Percentiles rank a stretch among this genome's conserved stretches.
phyloP scores from a whole-genome alignment of 2,329 filamentous ascomycete species.

The Cercospora brassicicola region DNA sequence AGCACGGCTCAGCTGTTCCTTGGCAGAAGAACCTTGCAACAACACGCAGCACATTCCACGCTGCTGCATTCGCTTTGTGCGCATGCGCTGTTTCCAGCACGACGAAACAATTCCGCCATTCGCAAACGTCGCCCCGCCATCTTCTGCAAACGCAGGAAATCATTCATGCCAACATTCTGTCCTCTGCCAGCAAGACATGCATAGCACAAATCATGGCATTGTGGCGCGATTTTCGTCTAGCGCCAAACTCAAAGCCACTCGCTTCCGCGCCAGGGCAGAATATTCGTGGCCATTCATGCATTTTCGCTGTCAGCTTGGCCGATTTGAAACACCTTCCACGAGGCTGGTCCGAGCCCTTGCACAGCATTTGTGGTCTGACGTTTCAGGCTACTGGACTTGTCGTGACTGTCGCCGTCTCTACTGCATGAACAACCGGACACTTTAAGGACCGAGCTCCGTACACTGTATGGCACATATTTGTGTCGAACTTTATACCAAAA shows the following conservation, averaged over 20 bases:
- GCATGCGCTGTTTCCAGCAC: neutral
- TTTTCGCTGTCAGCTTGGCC: neutral
- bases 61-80: neutral
- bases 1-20: conserved; percentile 5
- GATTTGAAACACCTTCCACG: neutral
- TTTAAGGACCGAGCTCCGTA: conserved; percentile 5
- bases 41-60: neutral
- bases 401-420: neutral
- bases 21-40: conserved; percentile 2
- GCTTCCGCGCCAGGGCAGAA: neutral
- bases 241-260: neutral
- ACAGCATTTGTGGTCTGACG: neutral
- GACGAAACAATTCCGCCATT: neutral
- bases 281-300: neutral
- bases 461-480: neutral
- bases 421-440: neutral
- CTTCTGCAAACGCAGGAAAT: neutral
- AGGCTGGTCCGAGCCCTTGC: conserved; percentile 2
- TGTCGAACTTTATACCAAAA: neutral
- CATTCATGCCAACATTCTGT: neutral
- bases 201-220: neutral
- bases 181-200: neutral
- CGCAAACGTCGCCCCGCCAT: neutral
- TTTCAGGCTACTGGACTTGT: neutral
- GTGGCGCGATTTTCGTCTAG: conserved; percentile 1